Conservation (phyloP, 2,329 filamentous ascomycete genomes). For the Alternaria sp. region DNA sequence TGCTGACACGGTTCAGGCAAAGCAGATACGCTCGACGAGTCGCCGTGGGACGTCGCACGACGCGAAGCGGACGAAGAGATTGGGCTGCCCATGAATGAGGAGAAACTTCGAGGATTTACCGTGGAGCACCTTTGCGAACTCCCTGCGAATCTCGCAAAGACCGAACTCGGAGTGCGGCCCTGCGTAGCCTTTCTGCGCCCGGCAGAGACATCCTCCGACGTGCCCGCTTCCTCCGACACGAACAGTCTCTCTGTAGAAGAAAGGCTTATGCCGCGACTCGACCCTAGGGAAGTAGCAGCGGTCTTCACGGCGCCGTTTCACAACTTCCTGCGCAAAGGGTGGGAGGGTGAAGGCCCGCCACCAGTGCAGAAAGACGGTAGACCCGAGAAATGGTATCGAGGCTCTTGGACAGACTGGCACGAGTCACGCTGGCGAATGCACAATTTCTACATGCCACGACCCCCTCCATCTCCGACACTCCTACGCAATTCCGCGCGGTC, state of each 20-base stretch:
- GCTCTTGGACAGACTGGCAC: conserved; percentile 81
- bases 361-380: conserved; percentile 42
- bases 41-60: conserved; percentile 78
- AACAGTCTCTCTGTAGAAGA: conserved; percentile 57
- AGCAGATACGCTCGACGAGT: conserved; percentile 62
- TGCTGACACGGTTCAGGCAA: conserved; percentile 51
- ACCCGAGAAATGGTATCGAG: conserved; percentile 79
- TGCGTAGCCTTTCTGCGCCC: conserved; percentile 66
- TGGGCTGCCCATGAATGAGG: conserved; percentile 76
- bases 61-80: conserved; percentile 94
- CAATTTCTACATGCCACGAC: conserved; percentile 82
- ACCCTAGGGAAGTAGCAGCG: conserved; percentile 89
- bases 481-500: conserved; percentile 8
- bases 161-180: conserved; percentile 57
- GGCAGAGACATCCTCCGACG: conserved; percentile 33
- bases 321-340: conserved; percentile 72
- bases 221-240: conserved; percentile 10
- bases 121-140: conserved; percentile 89
- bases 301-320: conserved; percentile 91
- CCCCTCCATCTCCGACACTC: conserved; percentile 20
- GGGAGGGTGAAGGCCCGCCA: conserved; percentile 56
- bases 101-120: conserved; percentile 73
- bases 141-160: conserved; percentile 63
- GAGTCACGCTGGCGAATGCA: conserved; percentile 83
- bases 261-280: conserved; percentile 77